phyloP scores from a whole-genome alignment of 148 eudicot genomes.

The Fagopyrum homotropicum region DNA sequence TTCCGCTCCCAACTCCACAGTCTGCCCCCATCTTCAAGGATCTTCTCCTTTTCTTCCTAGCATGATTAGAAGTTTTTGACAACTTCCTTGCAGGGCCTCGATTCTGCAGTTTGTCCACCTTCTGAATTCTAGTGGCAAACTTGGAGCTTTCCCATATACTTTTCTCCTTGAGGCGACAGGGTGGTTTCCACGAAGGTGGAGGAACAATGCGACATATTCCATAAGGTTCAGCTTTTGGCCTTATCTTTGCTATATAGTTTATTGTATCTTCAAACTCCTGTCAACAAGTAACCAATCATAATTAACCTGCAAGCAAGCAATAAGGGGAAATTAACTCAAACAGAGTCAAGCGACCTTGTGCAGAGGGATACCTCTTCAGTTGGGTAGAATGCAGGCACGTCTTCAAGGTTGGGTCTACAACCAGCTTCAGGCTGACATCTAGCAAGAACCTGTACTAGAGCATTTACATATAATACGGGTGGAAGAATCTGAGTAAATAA shows the following conservation, averaged over 20 bases:
- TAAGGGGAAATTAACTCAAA: neutral
- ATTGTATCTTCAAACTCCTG: conserved; percentile 93
- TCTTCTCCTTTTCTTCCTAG: conserved; percentile 74
- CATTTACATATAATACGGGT: neutral
- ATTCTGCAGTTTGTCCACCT: conserved; percentile 93
- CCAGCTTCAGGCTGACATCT: conserved; percentile 87
- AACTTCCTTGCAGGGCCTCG: conserved; percentile 54
- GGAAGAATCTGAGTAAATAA: neutral
- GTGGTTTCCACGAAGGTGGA: conserved; percentile 94
- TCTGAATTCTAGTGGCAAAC: conserved; percentile 80
- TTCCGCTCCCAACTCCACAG: conserved; percentile 34
- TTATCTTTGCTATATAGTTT: conserved; percentile 70
- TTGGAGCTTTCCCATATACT: conserved; percentile 67
- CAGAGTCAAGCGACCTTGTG: neutral
- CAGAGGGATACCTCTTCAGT: conserved; percentile 64
- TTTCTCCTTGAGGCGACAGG: conserved; percentile 65
- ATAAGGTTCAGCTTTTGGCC: conserved; percentile 68
- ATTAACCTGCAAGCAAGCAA: neutral
- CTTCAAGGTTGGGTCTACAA: conserved; percentile 68
- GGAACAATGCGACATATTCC: conserved; percentile 98
- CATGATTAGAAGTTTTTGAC: conserved; percentile 31
- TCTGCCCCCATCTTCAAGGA: conserved; percentile 52
- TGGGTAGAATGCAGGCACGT: conserved; percentile 90
- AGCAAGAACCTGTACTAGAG: conserved; percentile 61
- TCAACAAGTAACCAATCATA: neutral